Percentiles rank a stretch among this genome's conserved stretches.
Evolutionary conservation across 2,329 filamentous ascomycete genomes (phyloP).

Genomic region (Colletotrichum tanaceti): DNA sequence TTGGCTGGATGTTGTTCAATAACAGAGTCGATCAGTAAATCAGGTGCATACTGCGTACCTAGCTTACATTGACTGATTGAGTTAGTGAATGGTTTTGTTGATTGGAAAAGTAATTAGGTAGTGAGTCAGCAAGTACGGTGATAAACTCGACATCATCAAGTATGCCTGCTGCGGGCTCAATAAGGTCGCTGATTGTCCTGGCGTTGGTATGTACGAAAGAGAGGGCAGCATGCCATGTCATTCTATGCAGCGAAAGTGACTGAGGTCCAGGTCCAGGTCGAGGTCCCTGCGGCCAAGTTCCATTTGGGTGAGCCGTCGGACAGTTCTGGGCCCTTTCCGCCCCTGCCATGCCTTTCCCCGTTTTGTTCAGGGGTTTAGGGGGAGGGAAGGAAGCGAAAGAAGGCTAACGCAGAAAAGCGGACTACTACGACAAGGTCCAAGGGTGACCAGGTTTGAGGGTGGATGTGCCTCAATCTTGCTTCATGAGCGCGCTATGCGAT

Average conservation of each 20-base stretch:
- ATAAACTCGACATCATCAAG: neutral
- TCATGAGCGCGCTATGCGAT: conserved; percentile 6
- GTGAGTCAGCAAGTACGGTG: conserved; percentile 2
- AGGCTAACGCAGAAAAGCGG: conserved; percentile 32
- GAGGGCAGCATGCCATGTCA: neutral
- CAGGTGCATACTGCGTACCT: too few species aligned
- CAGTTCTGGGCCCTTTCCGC: conserved; percentile 37
- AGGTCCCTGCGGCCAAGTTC: conserved; percentile 18
- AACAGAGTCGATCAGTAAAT: too few species aligned
- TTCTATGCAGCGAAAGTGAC: neutral
- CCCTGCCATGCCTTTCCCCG: conserved; percentile 36
- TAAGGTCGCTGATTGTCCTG: too few species aligned
- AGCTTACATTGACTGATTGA: neutral
- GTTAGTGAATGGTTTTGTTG: neutral
- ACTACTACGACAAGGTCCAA: conserved; percentile 26
- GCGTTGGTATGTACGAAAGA: too few species aligned
- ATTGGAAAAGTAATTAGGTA: conserved; percentile 12
- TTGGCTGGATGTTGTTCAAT: too few species aligned
- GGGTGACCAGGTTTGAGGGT: neutral
- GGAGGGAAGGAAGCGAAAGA: conserved; percentile 1
- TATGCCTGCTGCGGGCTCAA: too few species aligned
- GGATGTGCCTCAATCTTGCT: conserved; percentile 5
- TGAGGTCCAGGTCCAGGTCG: neutral
- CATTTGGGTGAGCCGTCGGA: conserved; percentile 19
- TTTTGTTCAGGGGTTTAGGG: conserved; percentile 31